Evolutionary conservation across 2,329 filamentous ascomycete species (phyloP), one percentile per base, ranked within the genome.

Genomic region (Aspergillus carbonarius): DNA sequence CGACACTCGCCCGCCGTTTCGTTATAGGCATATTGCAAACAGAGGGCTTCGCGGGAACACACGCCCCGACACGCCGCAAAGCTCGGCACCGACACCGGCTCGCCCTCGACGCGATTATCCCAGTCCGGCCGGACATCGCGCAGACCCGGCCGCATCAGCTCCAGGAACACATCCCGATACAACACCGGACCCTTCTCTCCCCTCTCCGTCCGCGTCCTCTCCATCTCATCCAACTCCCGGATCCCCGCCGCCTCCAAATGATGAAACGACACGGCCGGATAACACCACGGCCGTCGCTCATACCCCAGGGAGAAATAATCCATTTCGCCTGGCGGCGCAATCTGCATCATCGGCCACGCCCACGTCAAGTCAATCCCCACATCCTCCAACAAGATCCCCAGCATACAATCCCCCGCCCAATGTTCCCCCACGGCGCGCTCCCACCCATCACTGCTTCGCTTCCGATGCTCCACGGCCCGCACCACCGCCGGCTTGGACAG

Each of bases 341-440:
- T 72, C 66, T 72, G 69, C 62, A 80, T 66, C 58, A 74, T 78
- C 17, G 82, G 81, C 75, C 78, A 83, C 0, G 77, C 68, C 72
- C 74, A 78, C 0, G 71, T 69, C 57, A 82, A 65, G 1, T 66
- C 65, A 7, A 82, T 70, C 7, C 76, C 77, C 0, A 78, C 70
- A 27, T 82, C 76, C 2, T 66, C 61, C 5, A 83, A 60, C 7
- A 77, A 72, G 48, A 77, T 78, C 4, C 76, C 76, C 9, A 83
- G 68, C 9, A 81, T 74, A 34, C 79, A 79, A 51, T 82, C 79
- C 0, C 79, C 79, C 0, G 80, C 80, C 72, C 76, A 79, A 57
- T 81, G 75, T 2, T 56, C 63, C 2, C 60, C 69, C 0, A 81
- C 81, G 48, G 76, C 73, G 1, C 70, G 62, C 50, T 82, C 76